Evolutionary conservation across 129 eudicot species (phyloP).

Genomic region (Artemisia argyi): DNA sequence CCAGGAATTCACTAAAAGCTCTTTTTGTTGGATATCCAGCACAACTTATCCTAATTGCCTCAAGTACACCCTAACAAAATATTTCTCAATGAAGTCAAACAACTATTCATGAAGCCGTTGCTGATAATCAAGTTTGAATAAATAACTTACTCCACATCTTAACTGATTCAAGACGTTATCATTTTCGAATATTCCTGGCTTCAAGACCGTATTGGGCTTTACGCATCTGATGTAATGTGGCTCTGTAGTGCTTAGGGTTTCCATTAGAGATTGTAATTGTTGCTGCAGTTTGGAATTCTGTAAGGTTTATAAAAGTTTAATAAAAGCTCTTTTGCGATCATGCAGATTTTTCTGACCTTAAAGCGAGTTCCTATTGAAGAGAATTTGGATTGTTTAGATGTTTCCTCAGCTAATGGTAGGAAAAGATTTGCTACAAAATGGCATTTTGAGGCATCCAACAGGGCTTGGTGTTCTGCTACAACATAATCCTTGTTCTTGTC

Average conservation of each 20-base stretch:
- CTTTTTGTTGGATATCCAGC: conserved; percentile 99
- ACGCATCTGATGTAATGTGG: conserved; percentile 99
- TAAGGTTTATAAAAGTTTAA: neutral
- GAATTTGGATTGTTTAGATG: conserved; percentile 93
- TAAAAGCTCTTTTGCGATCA: neutral
- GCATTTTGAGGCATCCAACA: conserved; percentile 77
- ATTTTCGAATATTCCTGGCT: conserved; percentile 98
- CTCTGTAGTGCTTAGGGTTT: conserved; percentile 96
- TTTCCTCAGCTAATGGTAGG: conserved; percentile 69
- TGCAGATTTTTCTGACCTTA: conserved; percentile 50
- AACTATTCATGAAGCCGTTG: conserved; percentile 13
- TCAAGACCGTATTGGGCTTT: conserved; percentile 88
- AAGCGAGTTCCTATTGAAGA: conserved; percentile 97
- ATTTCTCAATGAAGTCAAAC: conserved; percentile 20
- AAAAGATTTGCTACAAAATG: conserved; percentile 77
- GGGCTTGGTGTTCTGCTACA: conserved; percentile 94
- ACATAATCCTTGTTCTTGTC: conserved; percentile 99
- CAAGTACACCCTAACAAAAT: conserved; percentile 84
- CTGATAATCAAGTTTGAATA: conserved; percentile 11
- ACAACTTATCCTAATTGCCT: conserved; percentile 98
- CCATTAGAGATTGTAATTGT: conserved; percentile 97
- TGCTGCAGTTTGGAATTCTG: conserved; percentile 53
- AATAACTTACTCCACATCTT: conserved; percentile 88
- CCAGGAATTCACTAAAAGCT: conserved; percentile 91
- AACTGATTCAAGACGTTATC: conserved; percentile 85